phyloP scores from a whole-genome alignment of 768 basidiomycete genomes.

The Leucocoprinus birnbaumii region DNA sequence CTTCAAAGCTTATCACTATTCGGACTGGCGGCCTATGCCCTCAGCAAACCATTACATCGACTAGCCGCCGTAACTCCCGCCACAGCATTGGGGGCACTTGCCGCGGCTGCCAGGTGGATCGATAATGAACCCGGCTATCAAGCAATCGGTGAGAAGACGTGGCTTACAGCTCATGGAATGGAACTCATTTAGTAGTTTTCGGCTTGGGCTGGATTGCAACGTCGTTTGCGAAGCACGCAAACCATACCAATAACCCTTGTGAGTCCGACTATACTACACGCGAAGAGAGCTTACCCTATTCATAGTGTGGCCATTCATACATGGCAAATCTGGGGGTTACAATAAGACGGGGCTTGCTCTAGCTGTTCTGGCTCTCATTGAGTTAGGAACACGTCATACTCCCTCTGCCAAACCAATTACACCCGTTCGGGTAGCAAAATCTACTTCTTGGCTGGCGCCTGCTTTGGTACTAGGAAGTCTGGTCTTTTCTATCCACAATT shows the following conservation, averaged over 20 bases:
- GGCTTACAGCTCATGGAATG: neutral
- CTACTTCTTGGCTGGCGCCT: conserved; percentile 16
- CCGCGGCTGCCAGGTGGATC: neutral
- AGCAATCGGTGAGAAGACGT: conserved; percentile 33
- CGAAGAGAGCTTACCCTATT: neutral
- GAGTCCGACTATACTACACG: conserved; percentile 15
- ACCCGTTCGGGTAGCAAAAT: neutral
- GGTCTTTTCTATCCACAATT: conserved; percentile 69
- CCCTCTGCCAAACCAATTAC: neutral
- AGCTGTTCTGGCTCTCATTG: conserved; percentile 54
- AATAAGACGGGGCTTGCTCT: conserved; percentile 65
- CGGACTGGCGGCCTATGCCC: conserved; percentile 10
- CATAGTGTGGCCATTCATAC: conserved; percentile 77
- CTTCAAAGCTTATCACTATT: conserved; percentile 12
- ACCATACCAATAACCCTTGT: conserved; percentile 82
- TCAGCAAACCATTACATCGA: conserved; percentile 12
- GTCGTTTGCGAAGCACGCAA: conserved; percentile 70
- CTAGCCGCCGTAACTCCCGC: conserved; percentile 9
- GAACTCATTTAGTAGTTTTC: conserved; percentile 41
- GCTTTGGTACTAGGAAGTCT: conserved; percentile 65
- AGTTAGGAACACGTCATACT: conserved; percentile 42
- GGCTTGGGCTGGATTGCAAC: conserved; percentile 65
- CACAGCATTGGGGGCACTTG: conserved; percentile 3
- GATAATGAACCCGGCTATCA: conserved; percentile 39
- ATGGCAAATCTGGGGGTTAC: conserved; percentile 62